Evolutionary conservation across 2,329 filamentous ascomycete genomes (phyloP).

Genomic region (Colletotrichum gigasporum): DNA sequence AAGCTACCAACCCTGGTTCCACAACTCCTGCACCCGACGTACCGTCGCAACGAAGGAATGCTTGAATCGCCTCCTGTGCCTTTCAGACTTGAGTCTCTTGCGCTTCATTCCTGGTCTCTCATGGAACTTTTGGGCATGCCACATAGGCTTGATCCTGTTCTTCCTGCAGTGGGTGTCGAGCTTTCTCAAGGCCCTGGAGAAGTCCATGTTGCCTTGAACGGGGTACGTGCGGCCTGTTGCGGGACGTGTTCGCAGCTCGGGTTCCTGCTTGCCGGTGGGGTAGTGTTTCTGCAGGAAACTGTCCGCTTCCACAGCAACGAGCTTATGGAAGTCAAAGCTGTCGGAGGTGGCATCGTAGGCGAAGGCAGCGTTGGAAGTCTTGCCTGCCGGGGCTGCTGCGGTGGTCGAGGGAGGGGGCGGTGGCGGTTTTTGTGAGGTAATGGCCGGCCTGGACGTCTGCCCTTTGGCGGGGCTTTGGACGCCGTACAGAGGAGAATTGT

Average conservation of each 20-base stretch:
- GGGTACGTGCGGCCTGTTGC: conserved; percentile 55
- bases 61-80: conserved; percentile 77
- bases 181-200: conserved; percentile 53
- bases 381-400: not conserved
- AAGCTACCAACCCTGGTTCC: conserved; percentile 80
- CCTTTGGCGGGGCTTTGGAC: not conserved
- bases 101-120: conserved; percentile 80
- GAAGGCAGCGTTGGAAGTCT: not conserved
- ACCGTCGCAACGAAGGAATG: conserved; percentile 73
- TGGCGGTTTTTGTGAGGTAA: not conserved
- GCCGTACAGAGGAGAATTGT: not conserved
- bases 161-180: conserved; percentile 48
- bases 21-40: conserved; percentile 73
- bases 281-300: conserved; percentile 33
- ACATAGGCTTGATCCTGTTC: conserved; percentile 69
- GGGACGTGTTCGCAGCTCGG: conserved; percentile 49
- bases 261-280: conserved; percentile 28
- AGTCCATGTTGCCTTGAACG: conserved; percentile 53
- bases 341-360: conserved; percentile 32
- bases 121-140: conserved; percentile 71
- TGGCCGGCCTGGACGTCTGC: not conserved
- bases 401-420: not conserved
- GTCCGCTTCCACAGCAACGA: conserved; percentile 44
- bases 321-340: conserved; percentile 44
- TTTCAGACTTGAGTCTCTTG: conserved; percentile 76